Evolutionary conservation across 768 basidiomycete species (phyloP).

Genomic region (Lentinula sp.): DNA sequence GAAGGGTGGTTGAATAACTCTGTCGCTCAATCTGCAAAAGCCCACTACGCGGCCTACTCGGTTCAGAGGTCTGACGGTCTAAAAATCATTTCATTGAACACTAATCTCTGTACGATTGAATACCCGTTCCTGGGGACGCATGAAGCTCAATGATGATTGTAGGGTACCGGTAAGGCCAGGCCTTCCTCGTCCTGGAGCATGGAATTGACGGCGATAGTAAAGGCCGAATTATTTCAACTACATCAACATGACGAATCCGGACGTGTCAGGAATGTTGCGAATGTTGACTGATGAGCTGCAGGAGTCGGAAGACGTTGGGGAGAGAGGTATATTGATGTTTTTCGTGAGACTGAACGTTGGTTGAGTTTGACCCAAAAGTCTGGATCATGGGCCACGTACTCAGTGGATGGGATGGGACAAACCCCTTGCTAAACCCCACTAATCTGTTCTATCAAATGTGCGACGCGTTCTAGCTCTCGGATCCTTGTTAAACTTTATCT

Average conservation of each 20-base stretch:
- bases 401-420: slow-evolving; percentile 67
- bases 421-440: slow-evolving; percentile 58
- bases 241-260: slow-evolving; percentile 65
- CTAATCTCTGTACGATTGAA: slow-evolving; percentile 57
- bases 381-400: slow-evolving; percentile 56
- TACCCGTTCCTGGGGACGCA: neutral
- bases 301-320: slow-evolving; percentile 70
- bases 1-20: slow-evolving; percentile 62
- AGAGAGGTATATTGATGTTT: slow-evolving; percentile 45
- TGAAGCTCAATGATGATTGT: neutral
- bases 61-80: slow-evolving; percentile 62
- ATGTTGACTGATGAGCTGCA: slow-evolving; percentile 77
- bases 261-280: slow-evolving; percentile 69
- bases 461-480: slow-evolving; percentile 2
- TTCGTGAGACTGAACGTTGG: neutral
- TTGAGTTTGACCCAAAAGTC: slow-evolving; percentile 18
- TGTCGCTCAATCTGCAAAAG: slow-evolving; percentile 48
- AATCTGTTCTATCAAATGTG: slow-evolving; percentile 57
- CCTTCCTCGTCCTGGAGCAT: neutral
- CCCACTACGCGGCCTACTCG: slow-evolving; percentile 72
- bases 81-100: slow-evolving; percentile 69
- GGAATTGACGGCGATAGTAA: neutral
- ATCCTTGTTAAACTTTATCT: neutral
- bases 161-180: slow-evolving; percentile 24
- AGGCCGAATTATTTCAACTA: slow-evolving; percentile 74